phyloP scores from a whole-genome alignment of 1,284 basidiomycete species.

The Austroboletus novae-zelandiae region DNA sequence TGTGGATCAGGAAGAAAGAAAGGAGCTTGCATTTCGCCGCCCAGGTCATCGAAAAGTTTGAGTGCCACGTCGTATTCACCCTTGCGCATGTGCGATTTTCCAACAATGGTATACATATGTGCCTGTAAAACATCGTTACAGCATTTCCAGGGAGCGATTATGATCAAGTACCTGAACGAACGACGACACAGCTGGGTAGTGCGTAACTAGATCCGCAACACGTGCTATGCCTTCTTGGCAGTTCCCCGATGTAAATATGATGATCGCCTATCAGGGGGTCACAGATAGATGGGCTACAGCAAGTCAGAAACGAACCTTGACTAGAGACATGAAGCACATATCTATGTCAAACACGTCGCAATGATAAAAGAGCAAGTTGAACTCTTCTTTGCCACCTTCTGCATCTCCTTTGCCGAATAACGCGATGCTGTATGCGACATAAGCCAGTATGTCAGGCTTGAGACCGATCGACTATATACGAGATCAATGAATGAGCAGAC shows the following conservation, averaged over 20 bases:
- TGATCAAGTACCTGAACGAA: background rate
- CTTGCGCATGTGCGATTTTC: background rate
- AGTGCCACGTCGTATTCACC: background rate
- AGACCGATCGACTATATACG: no score
- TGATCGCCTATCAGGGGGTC: background rate
- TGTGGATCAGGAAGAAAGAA: background rate
- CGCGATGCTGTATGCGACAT: no score
- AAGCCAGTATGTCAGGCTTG: no score
- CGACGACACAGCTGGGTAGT: background rate
- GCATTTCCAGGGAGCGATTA: background rate
- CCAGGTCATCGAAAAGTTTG: background rate
- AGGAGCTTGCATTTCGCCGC: background rate
- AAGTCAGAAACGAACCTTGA: background rate
- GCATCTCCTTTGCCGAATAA: no score
- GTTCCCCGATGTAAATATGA: background rate
- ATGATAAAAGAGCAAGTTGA: background rate
- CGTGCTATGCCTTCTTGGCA: background rate
- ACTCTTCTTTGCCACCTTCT: no score
- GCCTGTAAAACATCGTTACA: background rate
- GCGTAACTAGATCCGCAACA: background rate
- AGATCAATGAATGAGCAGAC: no score
- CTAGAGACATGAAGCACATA: background rate
- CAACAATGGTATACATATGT: background rate
- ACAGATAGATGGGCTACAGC: background rate
- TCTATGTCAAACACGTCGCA: background rate